Evolutionary conservation across 371 early-diverging fungal genomes (phyloP), one percentile per base, ranked within the genome.

Genomic region (Lichtheimia ramosa): DNA sequence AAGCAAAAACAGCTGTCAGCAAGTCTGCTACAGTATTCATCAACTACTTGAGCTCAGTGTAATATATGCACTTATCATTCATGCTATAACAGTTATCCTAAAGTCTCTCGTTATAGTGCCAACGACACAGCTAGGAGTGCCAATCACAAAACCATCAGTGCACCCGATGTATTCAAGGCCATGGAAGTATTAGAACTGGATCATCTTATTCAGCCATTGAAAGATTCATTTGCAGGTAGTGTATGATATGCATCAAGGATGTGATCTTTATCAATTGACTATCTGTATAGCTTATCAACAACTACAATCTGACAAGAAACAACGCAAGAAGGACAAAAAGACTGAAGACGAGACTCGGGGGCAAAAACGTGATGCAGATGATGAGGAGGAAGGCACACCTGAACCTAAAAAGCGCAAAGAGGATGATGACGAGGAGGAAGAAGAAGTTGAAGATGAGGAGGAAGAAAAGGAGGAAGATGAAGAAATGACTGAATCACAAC

Each of bases 1-100:
- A 87, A 63, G 86, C 87, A 10, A 83, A 80, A 59, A 56, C 80
- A 39, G 87, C 87, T 13, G 79, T 85, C 16, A 71, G 79, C 66
- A 83, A 81, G 65, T 83, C 85, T 24, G 78, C 83, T 13, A 85
- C 85, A 0, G 74, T 87, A 3, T 87, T 87, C 58, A 82, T 87
- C 62, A 87, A 78, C 54, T 87, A 87, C 51, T 62, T 87, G 12
- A 74, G 84, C 18, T 71, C 84, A 21, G 76, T 83, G 87, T 84
- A 82, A 54, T 61, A 1, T 39, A 28, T 25, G 69, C n/a, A 8
- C 25, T 15, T 24, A 16, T 69, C 25, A 79, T 72, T 2, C 15
- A 46, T 46, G 10, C 13, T 18, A 20, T 83, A 83, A 34, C 83
- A 83, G 65, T 82, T 75, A 0, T 64, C 83, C 62, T 77, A 65